Conservation (phyloP, 2,329 filamentous ascomycete genomes). For the Monilinia laxa region DNA sequence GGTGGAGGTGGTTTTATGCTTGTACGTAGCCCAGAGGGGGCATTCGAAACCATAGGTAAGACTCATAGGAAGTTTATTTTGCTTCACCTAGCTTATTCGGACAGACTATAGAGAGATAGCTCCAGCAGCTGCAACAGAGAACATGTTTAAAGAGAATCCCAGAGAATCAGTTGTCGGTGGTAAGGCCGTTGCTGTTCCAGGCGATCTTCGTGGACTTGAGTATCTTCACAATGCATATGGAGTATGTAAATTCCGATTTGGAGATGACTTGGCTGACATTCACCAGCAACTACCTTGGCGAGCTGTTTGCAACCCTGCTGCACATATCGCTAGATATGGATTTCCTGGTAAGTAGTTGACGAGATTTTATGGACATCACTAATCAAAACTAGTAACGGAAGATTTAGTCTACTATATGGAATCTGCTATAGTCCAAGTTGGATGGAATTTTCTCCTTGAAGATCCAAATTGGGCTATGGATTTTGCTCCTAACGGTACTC, state of each 20-base stretch:
- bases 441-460: conserved; percentile 58
- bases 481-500: conserved; percentile 65
- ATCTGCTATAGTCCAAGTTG: conserved; percentile 46
- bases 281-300: conserved; percentile 63
- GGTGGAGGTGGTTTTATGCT: conserved; percentile 91
- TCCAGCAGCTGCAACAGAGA: conserved; percentile 73
- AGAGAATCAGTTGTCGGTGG: conserved; percentile 69
- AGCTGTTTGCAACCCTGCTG: conserved; percentile 69
- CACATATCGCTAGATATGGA: conserved; percentile 69
- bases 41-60: conserved; percentile 68
- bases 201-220: conserved; percentile 76
- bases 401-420: conserved; percentile 76
- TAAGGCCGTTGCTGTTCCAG: conserved; percentile 68
- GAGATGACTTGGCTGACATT: conserved; percentile 4
- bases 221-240: conserved; percentile 74
- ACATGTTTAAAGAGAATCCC: conserved; percentile 79
- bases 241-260: conserved; percentile 39
- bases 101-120: conserved; percentile 84
- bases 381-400: conserved; percentile 54
- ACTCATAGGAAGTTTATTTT: background rate
- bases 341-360: conserved; percentile 48
- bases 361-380: conserved; percentile 23
- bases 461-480: conserved; percentile 66
- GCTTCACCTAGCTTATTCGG: background rate
- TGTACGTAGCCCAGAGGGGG: conserved; percentile 68